A percentile compares a stretch with the other conserved stretches of the same genome.
Conservation (phyloP, 495 filamentous ascomycete genomes). For the Talaromyces borbonicus region DNA sequence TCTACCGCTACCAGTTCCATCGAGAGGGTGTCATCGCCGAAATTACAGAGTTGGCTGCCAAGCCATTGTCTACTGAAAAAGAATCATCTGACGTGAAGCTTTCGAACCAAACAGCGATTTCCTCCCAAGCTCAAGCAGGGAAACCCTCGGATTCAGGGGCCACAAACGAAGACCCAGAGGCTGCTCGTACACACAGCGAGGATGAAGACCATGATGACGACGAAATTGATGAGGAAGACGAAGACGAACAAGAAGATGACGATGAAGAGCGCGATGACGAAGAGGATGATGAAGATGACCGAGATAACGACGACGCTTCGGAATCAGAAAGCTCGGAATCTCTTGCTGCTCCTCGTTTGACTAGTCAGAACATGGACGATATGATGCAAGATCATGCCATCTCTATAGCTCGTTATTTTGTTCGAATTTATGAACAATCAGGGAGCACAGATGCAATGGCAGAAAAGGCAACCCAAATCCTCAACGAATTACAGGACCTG, state of each 20-base stretch:
- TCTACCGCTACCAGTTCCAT: conserved; percentile 96
- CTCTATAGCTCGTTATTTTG: conserved; percentile 65
- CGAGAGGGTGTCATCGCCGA: conserved; percentile 94
- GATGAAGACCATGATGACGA: conserved; percentile 40
- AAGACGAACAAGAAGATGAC: conserved; percentile 37
- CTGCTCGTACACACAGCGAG: conserved; percentile 12
- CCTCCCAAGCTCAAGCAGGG: conserved; percentile 17
- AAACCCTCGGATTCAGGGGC: conserved; percentile 8
- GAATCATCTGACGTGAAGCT: conserved; percentile 6
- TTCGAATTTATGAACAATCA: conserved; percentile 72
- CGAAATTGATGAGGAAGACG: conserved; percentile 44
- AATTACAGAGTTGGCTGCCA: conserved; percentile 65
- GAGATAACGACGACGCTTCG: conserved; percentile 53
- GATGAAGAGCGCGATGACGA: conserved; percentile 52
- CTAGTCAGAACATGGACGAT: conserved; percentile 42
- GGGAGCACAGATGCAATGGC: conserved; percentile 59
- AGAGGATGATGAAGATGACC: conserved; percentile 48
- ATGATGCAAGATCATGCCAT: conserved; percentile 65
- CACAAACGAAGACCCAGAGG: conserved; percentile 9
- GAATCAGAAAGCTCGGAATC: conserved; percentile 57
- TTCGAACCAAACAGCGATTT: conserved; percentile 5
- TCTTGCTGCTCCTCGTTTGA: conserved; percentile 34
- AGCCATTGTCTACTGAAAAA: conserved; percentile 32
- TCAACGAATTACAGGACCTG: conserved; percentile 60
- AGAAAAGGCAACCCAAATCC: conserved; percentile 64